Conservation (phyloP, 345 rosid genomes). For the Punica granatum region DNA sequence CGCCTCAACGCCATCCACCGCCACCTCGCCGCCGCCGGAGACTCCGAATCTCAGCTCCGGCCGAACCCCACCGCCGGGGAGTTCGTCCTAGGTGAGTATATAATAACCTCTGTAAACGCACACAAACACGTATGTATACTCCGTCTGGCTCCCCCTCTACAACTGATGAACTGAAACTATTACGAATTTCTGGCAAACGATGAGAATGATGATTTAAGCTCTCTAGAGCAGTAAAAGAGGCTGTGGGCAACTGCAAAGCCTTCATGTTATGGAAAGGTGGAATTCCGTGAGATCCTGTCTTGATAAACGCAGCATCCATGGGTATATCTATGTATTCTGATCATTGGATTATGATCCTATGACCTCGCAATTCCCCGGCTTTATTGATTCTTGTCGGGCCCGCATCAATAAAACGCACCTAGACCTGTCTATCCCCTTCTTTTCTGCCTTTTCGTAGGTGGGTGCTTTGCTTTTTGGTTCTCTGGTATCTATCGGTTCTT, state of each 20-base stretch:
- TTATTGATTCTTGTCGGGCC: neutral
- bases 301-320: no score
- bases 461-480: neutral
- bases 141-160: neutral
- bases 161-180: neutral
- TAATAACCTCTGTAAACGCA: neutral
- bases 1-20: conserved; percentile 57
- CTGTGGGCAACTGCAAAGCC: no score
- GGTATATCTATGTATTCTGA: no score
- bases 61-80: conserved; percentile 63
- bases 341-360: neutral
- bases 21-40: conserved; percentile 43
- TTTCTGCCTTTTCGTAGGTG: neutral
- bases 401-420: neutral
- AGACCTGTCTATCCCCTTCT: neutral
- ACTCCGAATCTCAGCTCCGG: conserved; percentile 29
- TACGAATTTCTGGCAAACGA: neutral
- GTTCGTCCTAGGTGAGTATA: conserved; percentile 50
- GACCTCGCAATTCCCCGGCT: neutral
- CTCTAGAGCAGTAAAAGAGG: neutral
- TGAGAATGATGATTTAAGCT: neutral
- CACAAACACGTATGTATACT: neutral
- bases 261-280: neutral
- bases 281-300: neutral
- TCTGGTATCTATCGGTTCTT: neutral